A percentile compares a stretch with the other conserved stretches of the same genome.
phyloP scores from a whole-genome alignment of 352 stramenopile species.

The Phytophthora sojae region DNA sequence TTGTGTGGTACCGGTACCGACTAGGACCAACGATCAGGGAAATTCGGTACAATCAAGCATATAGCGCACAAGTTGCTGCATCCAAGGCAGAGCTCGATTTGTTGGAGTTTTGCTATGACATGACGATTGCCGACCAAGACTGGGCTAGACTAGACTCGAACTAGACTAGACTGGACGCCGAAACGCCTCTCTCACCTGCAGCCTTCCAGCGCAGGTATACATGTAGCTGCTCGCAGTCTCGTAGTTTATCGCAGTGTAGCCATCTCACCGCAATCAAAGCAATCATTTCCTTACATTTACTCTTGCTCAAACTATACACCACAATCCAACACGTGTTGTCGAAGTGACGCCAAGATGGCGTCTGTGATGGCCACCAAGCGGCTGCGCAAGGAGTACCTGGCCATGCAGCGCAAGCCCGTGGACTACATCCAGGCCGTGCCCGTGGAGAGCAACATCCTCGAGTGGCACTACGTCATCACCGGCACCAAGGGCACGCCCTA shows the following conservation, averaged over 20 bases:
- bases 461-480: slow-evolving; percentile 96
- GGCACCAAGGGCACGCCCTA: slow-evolving; percentile 79
- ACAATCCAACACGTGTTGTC: slow-evolving; percentile 14
- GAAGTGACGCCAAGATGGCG: slow-evolving; percentile 56
- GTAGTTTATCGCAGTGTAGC: background rate
- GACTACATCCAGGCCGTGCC: slow-evolving; percentile 92
- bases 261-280: background rate
- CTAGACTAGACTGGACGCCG: too few species aligned
- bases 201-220: slow-evolving; percentile 9
- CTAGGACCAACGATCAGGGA: too few species aligned
- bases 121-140: too few species aligned
- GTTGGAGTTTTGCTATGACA: too few species aligned
- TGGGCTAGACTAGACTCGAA: too few species aligned
- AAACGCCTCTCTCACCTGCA: too few species aligned
- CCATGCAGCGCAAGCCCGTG: slow-evolving; percentile 91
- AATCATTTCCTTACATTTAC: slow-evolving; percentile 15
- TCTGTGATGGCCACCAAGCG: slow-evolving; percentile 89
- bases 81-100: too few species aligned
- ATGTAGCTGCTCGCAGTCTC: slow-evolving; percentile 2
- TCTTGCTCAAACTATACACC: slow-evolving; percentile 8
- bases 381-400: slow-evolving; percentile 93
- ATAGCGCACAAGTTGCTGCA: too few species aligned
- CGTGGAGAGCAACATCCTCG: slow-evolving; percentile 94
- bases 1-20: too few species aligned
- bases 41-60: too few species aligned